These are phyloP conservation scores for Rhynchosporium graminicola DNA, from an alignment of 2,329 filamentous ascomycete species.

Conservation along the genomic window DNA sequence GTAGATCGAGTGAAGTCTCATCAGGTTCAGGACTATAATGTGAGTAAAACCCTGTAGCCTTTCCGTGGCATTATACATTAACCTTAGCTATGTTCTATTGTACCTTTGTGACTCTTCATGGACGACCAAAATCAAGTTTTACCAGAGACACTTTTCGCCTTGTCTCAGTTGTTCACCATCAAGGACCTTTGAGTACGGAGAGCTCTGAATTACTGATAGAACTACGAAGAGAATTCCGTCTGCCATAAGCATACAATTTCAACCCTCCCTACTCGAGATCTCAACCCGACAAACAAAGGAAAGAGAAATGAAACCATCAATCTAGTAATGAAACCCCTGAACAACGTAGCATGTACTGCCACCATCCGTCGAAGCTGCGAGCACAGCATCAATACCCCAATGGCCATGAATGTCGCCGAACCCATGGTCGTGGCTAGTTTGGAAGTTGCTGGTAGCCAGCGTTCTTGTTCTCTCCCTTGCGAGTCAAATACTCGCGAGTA, in stretches of 20 bases:
- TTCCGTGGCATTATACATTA: no score
- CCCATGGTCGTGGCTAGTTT: neutral
- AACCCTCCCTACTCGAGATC: slow-evolving; percentile 1
- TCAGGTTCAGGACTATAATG: no score
- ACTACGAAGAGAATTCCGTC: slow-evolving; percentile 9
- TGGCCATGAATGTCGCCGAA: slow-evolving; percentile 6
- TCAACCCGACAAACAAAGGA: neutral
- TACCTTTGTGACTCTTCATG: no score
- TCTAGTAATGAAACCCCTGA: neutral
- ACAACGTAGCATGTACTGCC: neutral
- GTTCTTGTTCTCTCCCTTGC: slow-evolving; percentile 20
- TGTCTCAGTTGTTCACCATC: neutral
- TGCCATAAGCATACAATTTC: slow-evolving; percentile 6
- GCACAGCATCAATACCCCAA: slow-evolving; percentile 11
- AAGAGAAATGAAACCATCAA: slow-evolving; percentile 4
- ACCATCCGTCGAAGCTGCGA: neutral
- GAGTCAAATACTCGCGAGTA: slow-evolving; percentile 20
- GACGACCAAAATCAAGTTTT: no score
- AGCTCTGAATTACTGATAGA: slow-evolving; percentile 12
- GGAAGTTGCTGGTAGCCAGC: slow-evolving; percentile 26
- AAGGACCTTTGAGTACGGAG: neutral
- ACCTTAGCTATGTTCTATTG: no score
- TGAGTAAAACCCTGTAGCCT: no score
- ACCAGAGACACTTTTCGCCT: no score
- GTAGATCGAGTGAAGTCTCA: no score